These are phyloP conservation scores for Spinellus fusiger DNA, from an alignment of 192 early-diverging fungal species.

Conservation along the genomic window DNA sequence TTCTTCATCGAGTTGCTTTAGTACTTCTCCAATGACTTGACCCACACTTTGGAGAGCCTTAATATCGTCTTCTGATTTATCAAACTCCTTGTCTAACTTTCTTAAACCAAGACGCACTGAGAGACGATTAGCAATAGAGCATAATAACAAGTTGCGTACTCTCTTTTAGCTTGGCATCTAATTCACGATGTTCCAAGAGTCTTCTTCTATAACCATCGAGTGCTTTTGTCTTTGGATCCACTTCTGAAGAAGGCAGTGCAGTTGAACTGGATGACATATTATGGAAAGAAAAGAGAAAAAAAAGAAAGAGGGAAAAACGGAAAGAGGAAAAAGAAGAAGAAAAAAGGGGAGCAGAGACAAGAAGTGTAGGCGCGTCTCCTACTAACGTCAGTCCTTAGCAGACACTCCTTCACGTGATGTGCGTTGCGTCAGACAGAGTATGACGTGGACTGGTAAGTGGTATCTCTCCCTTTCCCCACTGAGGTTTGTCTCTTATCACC, in stretches of 20 bases:
- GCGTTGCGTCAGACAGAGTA: neutral
- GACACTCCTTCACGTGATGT: neutral
- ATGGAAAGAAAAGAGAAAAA: no score
- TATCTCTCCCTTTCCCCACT: neutral
- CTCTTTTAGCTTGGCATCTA: slow-evolving; percentile 95
- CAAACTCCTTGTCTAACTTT: slow-evolving; percentile 83
- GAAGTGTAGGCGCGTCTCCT: neutral
- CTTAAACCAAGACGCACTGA: slow-evolving; percentile 77
- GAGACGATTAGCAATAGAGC: neutral
- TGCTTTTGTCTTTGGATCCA: slow-evolving; percentile 72
- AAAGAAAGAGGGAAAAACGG: no score
- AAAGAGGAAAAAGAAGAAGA: no score
- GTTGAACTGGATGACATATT: slow-evolving; percentile 29
- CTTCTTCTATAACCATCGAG: slow-evolving; percentile 81
- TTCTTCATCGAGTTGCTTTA: slow-evolving; percentile 96
- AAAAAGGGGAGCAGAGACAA: neutral
- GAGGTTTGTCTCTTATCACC: no score
- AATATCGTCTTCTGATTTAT: slow-evolving; percentile 96
- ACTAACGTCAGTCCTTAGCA: neutral
- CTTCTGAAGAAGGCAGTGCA: slow-evolving; percentile 16
- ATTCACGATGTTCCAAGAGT: slow-evolving; percentile 89
- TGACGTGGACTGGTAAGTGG: neutral
- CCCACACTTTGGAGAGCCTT: slow-evolving; percentile 99
- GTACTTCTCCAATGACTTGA: slow-evolving; percentile 96
- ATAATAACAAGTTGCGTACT: slow-evolving; percentile 38